Conservation (phyloP, 441 rosid species). For the Erodium moschatum region DNA sequence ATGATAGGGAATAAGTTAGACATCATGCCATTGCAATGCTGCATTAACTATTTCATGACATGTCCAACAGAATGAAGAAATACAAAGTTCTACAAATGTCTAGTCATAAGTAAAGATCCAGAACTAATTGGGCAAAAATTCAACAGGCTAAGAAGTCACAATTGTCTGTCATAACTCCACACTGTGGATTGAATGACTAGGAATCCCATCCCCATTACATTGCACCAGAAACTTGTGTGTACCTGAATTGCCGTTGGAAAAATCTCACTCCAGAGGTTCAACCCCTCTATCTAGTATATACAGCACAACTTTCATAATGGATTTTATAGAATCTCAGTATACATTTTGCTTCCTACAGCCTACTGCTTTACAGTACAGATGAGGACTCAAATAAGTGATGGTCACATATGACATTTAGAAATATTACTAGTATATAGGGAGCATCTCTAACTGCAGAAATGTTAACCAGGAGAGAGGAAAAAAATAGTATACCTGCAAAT, state of each 20-base stretch:
- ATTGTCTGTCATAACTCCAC: not conserved
- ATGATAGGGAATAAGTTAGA: not conserved
- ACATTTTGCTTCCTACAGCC: not conserved
- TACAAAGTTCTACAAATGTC: not conserved
- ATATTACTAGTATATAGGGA: too few species aligned
- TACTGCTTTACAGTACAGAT: not conserved
- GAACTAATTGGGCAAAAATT: not conserved
- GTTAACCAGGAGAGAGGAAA: too few species aligned
- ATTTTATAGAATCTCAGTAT: not conserved
- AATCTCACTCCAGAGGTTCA: not conserved
- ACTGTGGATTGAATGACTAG: not conserved
- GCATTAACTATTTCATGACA: not conserved
- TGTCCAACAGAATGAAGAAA: not conserved
- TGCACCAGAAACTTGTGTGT: not conserved
- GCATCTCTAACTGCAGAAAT: too few species aligned
- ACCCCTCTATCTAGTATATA: not conserved
- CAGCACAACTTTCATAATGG: not conserved
- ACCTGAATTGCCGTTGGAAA: not conserved
- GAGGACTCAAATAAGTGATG: not conserved
- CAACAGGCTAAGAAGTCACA: slow-evolving; percentile 1
- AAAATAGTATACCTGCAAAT: slow-evolving; percentile 53
- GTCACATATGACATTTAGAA: too few species aligned
- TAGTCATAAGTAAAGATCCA: not conserved
- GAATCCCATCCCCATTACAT: not conserved
- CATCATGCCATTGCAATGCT: not conserved